Conservation (phyloP, 257 asterid genomes). For the Ophiorrhiza pumila region DNA sequence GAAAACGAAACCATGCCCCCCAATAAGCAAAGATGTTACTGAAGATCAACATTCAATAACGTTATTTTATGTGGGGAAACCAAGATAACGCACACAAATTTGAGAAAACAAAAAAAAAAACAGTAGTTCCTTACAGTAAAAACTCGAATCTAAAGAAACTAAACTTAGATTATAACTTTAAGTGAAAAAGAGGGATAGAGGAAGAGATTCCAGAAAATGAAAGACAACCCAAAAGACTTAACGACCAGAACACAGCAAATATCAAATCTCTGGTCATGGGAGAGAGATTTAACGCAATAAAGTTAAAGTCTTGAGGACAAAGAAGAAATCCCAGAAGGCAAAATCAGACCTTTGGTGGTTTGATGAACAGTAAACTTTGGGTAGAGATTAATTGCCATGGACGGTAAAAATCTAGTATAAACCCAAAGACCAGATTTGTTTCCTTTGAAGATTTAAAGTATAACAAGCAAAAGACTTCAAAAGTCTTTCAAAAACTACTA, state of each 20-base stretch:
- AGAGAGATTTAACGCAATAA: slow-evolving; percentile 2
- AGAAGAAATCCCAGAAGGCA: slow-evolving; percentile 28
- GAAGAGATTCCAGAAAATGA: slow-evolving; percentile 22
- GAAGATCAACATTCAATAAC: slow-evolving; percentile 33
- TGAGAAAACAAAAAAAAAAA: too few relatives aligned
- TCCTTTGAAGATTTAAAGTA: slow-evolving; percentile 22
- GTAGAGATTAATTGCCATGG: background rate
- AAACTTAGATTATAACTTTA: slow-evolving; percentile 17
- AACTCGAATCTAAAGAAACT: slow-evolving; percentile 34
- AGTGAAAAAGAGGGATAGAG: slow-evolving; percentile 16
- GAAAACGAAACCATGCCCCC: slow-evolving; percentile 23
- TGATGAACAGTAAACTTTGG: slow-evolving; percentile 39
- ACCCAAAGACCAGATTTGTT: slow-evolving; percentile 37
- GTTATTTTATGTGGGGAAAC: slow-evolving; percentile 84
- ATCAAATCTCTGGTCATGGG: slow-evolving; percentile 14
- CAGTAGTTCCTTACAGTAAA: slow-evolving; percentile 28
- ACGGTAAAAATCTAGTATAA: slow-evolving; percentile 14
- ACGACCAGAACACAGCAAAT: background rate
- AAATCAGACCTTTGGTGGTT: slow-evolving; percentile 37
- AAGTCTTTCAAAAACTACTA: slow-evolving; percentile 13
- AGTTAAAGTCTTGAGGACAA: slow-evolving; percentile 11
- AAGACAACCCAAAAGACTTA: background rate
- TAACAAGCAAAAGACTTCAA: slow-evolving; percentile 17
- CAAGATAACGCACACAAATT: slow-evolving; percentile 30
- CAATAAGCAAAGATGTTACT: slow-evolving; percentile 31